A percentile compares a stretch with the other conserved stretches of the same genome.
These are phyloP conservation scores for Salisapilia sapeloensis DNA, from an alignment of 352 stramenopile species.

Conservation along the genomic window DNA sequence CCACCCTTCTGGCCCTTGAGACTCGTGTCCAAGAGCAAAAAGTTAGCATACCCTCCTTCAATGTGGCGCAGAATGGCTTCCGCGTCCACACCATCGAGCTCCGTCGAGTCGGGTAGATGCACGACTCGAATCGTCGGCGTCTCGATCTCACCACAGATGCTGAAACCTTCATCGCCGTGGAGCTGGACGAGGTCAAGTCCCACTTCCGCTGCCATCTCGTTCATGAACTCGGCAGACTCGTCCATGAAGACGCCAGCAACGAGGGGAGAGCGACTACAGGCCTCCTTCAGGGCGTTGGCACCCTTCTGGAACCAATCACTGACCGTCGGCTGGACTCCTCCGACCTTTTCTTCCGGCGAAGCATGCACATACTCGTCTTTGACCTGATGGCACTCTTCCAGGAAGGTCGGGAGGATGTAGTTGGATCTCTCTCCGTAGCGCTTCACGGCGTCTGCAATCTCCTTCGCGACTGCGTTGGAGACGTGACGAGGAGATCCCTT, in stretches of 20 bases:
- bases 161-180: conserved; percentile 91
- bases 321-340: conserved; percentile 8
- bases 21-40: conserved; percentile 91
- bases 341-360: conserved; percentile 10
- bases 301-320: conserved; percentile 73
- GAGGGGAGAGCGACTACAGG: conserved; percentile 62
- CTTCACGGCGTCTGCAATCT: conserved; percentile 85
- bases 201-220: conserved; percentile 67
- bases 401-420: conserved; percentile 28
- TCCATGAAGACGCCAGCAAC: conserved; percentile 96
- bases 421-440: conserved; percentile 87
- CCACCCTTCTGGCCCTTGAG: conserved; percentile 88
- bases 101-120: conserved; percentile 79
- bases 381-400: too few relatives aligned
- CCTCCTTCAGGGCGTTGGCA: conserved; percentile 33
- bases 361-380: conserved; percentile 4
- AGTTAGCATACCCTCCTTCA: conserved; percentile 49
- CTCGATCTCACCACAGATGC: conserved; percentile 60
- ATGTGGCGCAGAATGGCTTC: conserved; percentile 59
- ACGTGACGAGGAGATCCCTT: conserved; percentile 84
- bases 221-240: conserved; percentile 86
- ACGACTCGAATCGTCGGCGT: conserved; percentile 88
- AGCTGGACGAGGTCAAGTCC: conserved; percentile 96
- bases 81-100: conserved; percentile 50
- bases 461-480: conserved; percentile 59